Percentiles rank a stretch among this genome's conserved stretches.
These are phyloP conservation scores for Halenospora varia DNA, from an alignment of 495 filamentous ascomycete species.

Conservation along the genomic window DNA sequence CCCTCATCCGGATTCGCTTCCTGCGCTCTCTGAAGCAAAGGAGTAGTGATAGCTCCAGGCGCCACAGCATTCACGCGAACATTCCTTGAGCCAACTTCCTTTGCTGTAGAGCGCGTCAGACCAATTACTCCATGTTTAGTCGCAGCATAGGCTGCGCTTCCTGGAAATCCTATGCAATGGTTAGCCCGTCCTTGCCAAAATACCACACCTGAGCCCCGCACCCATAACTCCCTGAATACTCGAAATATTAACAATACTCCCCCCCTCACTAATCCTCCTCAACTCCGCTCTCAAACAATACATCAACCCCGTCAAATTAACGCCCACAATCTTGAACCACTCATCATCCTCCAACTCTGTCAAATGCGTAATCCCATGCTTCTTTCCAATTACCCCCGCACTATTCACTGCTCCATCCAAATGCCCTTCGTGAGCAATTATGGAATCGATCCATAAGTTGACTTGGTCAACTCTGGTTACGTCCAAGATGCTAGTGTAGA, in stretches of 20 bases:
- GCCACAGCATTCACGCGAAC: slow-evolving; percentile 53
- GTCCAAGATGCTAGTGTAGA: slow-evolving; percentile 37
- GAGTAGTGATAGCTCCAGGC: slow-evolving; percentile 39
- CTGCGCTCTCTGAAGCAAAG: slow-evolving; percentile 12
- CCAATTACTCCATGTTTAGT: slow-evolving; percentile 53
- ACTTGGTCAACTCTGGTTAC: slow-evolving; percentile 30
- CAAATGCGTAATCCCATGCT: slow-evolving; percentile 31
- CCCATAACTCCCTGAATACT: slow-evolving; percentile 26
- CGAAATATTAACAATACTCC: slow-evolving; percentile 28
- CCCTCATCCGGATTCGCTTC: slow-evolving; percentile 27
- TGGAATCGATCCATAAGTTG: slow-evolving; percentile 28
- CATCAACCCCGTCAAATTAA: slow-evolving; percentile 56
- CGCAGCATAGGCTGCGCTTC: slow-evolving; percentile 41
- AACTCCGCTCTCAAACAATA: slow-evolving; percentile 54
- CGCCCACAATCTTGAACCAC: slow-evolving; percentile 49
- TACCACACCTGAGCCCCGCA: slow-evolving; percentile 28
- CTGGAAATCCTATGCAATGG: slow-evolving; percentile 32
- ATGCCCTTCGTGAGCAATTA: slow-evolving; percentile 31
- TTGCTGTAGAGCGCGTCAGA: slow-evolving; percentile 50
- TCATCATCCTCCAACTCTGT: slow-evolving; percentile 40
- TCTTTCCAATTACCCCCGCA: slow-evolving; percentile 42
- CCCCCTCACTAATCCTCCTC: slow-evolving; percentile 36
- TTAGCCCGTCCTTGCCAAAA: too few species aligned
- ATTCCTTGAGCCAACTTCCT: slow-evolving; percentile 47
- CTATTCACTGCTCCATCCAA: slow-evolving; percentile 49